phyloP scores from a whole-genome alignment of 1,139 yeast species.

The Zygosaccharomyces sapae region DNA sequence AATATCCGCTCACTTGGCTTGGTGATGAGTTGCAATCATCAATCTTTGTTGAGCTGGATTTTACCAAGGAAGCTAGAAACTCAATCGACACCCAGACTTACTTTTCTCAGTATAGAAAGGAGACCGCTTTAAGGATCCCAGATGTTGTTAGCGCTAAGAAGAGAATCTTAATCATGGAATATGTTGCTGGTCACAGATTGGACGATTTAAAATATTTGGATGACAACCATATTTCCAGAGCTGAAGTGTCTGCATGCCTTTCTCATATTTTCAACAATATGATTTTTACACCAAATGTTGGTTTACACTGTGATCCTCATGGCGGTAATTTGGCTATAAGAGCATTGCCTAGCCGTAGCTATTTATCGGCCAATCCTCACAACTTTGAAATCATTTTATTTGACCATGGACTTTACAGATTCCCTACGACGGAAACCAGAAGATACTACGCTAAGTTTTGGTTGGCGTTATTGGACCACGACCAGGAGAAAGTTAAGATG shows the following conservation, averaged over 20 bases:
- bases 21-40: constrained; percentile 87
- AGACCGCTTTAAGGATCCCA: constrained; percentile 80
- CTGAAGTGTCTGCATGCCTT: constrained; percentile 77
- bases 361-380: constrained; percentile 39
- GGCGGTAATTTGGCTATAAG: constrained; percentile 92
- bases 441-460: constrained; percentile 87
- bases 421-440: constrained; percentile 72
- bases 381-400: constrained; percentile 88
- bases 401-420: constrained; percentile 91
- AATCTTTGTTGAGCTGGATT: constrained; percentile 83
- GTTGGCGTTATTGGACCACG: constrained; percentile 77
- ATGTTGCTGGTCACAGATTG: constrained; percentile 72
- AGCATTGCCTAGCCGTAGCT: constrained; percentile 29
- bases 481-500: constrained; percentile 58
- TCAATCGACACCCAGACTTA: constrained; percentile 65
- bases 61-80: constrained; percentile 79
- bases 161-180: constrained; percentile 86
- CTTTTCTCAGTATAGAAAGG: constrained; percentile 50
- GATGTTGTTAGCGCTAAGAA: constrained; percentile 59
- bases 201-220: constrained; percentile 69
- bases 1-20: constrained; percentile 88
- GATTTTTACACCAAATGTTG: constrained; percentile 91
- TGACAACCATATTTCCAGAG: constrained; percentile 59
- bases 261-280: constrained; percentile 89
- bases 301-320: constrained; percentile 96